A percentile compares a stretch with the other conserved stretches of the same genome.
Conservation (phyloP, 345 rosid genomes). For the Theobroma cacao region DNA sequence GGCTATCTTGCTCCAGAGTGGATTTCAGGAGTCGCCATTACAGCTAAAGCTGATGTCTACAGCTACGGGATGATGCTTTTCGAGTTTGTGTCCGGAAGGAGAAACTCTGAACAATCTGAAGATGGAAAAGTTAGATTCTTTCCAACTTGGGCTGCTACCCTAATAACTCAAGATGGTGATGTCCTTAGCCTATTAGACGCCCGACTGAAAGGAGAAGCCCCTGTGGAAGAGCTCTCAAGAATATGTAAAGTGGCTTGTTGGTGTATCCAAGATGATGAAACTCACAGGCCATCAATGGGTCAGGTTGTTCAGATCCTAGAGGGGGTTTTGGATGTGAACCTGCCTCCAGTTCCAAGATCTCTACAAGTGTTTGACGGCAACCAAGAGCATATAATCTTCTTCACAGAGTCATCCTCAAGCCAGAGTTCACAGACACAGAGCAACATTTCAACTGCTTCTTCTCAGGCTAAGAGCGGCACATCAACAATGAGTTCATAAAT, state of each 20-base stretch:
- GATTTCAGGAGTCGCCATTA: slow-evolving; percentile 82
- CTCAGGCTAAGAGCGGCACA: slow-evolving; percentile 30
- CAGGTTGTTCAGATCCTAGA: slow-evolving; percentile 87
- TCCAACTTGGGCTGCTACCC: slow-evolving; percentile 57
- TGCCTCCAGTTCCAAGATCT: slow-evolving; percentile 60
- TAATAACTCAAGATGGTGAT: slow-evolving; percentile 44
- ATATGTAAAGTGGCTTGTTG: slow-evolving; percentile 73
- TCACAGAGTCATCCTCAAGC: slow-evolving; percentile 44
- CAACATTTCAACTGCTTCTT: slow-evolving; percentile 23
- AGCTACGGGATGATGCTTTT: slow-evolving; percentile 93
- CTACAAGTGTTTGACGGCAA: slow-evolving; percentile 42
- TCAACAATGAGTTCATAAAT: slow-evolving; percentile 15
- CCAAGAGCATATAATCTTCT: slow-evolving; percentile 40
- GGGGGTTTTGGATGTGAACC: slow-evolving; percentile 55
- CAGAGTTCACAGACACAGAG: slow-evolving; percentile 35
- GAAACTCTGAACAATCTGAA: slow-evolving; percentile 57
- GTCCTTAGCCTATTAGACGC: slow-evolving; percentile 51
- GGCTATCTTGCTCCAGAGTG: slow-evolving; percentile 93
- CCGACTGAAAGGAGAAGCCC: slow-evolving; percentile 39
- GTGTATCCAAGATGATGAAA: slow-evolving; percentile 88
- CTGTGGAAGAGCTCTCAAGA: slow-evolving; percentile 57
- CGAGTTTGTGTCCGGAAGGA: slow-evolving; percentile 73
- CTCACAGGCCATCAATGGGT: slow-evolving; percentile 70
- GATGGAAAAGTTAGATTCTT: slow-evolving; percentile 49
- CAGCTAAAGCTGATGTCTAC: slow-evolving; percentile 83